Evolutionary conservation across 108 stramenopile species (phyloP), one percentile per base, ranked within the genome.

Genomic region (Pseudonitzschia delicatissima): DNA sequence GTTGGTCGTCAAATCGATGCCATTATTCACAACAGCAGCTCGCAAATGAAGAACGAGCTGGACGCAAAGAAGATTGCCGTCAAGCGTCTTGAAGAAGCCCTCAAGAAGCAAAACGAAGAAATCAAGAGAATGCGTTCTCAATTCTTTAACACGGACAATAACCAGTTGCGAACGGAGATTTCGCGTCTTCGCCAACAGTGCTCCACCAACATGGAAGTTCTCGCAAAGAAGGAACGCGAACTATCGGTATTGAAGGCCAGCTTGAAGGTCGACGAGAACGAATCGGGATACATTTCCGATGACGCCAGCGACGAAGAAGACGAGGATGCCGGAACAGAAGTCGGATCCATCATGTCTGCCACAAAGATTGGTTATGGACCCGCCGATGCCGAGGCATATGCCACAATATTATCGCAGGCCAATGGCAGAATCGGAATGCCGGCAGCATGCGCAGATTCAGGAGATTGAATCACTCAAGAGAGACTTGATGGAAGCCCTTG

Each of bases 141-240:
- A 6, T 29, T 23, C 42, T 8, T 7, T 4, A 33, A 45, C 28
- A 18, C 34, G 4, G 29, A 58, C 13, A 49, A 62, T n/a, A 23
- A 67, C 11, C 59, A 63, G 15, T 48, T 82, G 33, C 20, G 49
- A 20, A 63, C 42, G 2, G 77, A 82, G 58, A 74, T 84, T 62
- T 17, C 57, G 26, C 69, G 28, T 23, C 53, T 84, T 25, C 64
- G 67, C 12, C 61, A 66, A 17, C 63, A 80, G 44, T 80, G 66
- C 42, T 36, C 69, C 9, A 71, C 68, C 5, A 81, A 85, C 52
- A 55, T 73, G 66, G 79, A 80, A 62, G 52, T 79, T 0, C 69
- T 86, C 25, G 70, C 71, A 3, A 80, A 80, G 69, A 86, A 86
- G 63, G 78, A 80, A 61, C 72, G 72, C 0, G 85, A 82, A 52